Base-by-base conservation (phyloP, 1,284 basidiomycete genomes). In the Papiliotrema fonsecae region DNA sequence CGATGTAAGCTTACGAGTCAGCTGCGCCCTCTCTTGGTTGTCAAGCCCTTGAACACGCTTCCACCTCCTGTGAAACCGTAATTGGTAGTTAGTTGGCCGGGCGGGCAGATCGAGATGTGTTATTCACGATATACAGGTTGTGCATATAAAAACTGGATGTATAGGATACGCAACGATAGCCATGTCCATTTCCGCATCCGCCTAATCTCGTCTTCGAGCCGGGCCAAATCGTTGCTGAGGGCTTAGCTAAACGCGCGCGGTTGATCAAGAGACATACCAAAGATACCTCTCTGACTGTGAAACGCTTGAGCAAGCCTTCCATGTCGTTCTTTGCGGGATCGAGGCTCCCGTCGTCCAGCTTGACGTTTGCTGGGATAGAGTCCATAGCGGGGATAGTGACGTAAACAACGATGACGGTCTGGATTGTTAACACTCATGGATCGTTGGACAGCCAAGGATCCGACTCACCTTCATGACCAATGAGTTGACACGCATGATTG, bases 401-500 rank as follows among this genome's bases (percentile, higher is more conserved):
- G 60, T 96, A 93, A 19, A 84, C 79, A n/a, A 96, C 70, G 40
- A 96, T 80, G 7, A 96, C 79, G 0, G 91, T 96, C 91, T 93
- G 52, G 7, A n/a, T n/a, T 22, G 39, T 51, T 31, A 47, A 40
- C 48, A 32, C n/a, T n/a, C n/a, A n/a, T n/a, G n/a, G n/a, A n/a
- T n/a, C n/a, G n/a, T n/a, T n/a, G n/a, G n/a, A 38, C 13, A 35
- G 45, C 21, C 41, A 19, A 50, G 39, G 36, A 28, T 36, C 34
- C n/a, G 36, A 56, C 72, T 38, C 39, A 85, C 92, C 82, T 99
- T 99, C 75, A 92, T 90, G 2, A 98, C 96, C 69, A 97, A 91
- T 0, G 88, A 86, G 70, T 97, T 97, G 18, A 98, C 94, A 22
- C 96, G 84, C 67, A 97, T 98, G 52, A 97, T 81, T 2, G 96